phyloP scores from a whole-genome alignment of 768 basidiomycete genomes.

The Mycena belliarum region DNA sequence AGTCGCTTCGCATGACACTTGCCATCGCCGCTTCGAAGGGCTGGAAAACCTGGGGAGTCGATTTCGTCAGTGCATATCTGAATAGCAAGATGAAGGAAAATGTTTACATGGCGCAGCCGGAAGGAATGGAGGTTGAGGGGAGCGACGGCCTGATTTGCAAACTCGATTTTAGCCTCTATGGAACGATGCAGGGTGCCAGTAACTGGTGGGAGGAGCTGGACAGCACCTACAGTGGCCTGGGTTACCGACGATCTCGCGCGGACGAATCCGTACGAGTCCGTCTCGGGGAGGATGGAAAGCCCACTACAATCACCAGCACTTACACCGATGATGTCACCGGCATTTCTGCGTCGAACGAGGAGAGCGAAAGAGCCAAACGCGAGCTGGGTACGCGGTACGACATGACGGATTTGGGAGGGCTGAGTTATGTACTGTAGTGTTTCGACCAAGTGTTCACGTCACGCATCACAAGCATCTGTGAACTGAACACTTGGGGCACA shows the following conservation, averaged over 20 bases:
- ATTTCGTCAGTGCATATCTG: background rate
- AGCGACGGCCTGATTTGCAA: background rate
- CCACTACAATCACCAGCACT: background rate
- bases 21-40: background rate
- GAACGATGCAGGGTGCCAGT: conserved; percentile 1
- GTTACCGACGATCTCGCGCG: background rate
- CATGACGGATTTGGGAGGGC: background rate
- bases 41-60: background rate
- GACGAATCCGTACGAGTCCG: background rate
- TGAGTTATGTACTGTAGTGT: no score
- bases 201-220: conserved; percentile 1
- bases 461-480: no score
- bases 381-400: background rate
- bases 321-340: conserved; percentile 2
- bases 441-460: no score
- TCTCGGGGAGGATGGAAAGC: background rate
- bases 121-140: background rate
- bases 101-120: conserved; percentile 1
- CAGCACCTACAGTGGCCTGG: background rate
- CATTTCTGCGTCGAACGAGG: background rate
- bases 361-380: background rate
- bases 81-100: conserved; percentile 1
- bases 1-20: background rate
- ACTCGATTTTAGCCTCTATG: conserved; percentile 1
- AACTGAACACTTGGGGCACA: no score